Base-by-base conservation (phyloP, 1,139 yeast genomes). In the Hyphopichia khmerensis region DNA sequence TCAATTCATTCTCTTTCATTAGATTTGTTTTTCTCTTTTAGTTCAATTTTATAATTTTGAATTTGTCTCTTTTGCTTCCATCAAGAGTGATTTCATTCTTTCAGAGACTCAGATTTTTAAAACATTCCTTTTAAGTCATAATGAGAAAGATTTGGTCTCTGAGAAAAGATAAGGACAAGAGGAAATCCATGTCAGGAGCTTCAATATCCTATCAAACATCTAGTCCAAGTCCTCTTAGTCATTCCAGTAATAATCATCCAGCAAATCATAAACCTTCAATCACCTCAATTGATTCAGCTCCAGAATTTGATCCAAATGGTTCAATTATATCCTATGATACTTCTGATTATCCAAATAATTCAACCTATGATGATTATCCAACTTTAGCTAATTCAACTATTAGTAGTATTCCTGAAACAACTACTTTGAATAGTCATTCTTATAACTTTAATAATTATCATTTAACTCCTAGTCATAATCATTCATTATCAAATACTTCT, bases 121-220 rank as follows among this genome's bases (percentile, higher is more conserved):
- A 5, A 11, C 17, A 30, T 7, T 17, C 5, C 14, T 17, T 14
- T n/a, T 14, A 27, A 11, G 4, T 10, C 21, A 32, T 3, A 29
- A 62, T 62, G 67, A 61, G 67, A 48, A 62, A 62, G 53, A 62
- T 62, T 49, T 62, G 65, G 66, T 33, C 59, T 38, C 62, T 54
- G 55, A 57, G 66, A 49, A 62, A 56, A 51, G 67, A 62, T 40
- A 53, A 53, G 48, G 65, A 61, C 38, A 60, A 56, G 51, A 52
- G 66, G 27, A 55, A 56, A 48, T 57, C 62, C 46, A 50, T 60
- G 44, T 49, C 57, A 9, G 48, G 51, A 2, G 43, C 38, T 4
- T 18, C 34, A 7, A 11, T 33, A 7, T n/a, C 27, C 10, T 33
- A 33, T 21, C 36, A 33, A n/a, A 21, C 27, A n/a, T n/a, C 16